Evolutionary conservation across 805 yeast species (phyloP).

Genomic region (Pichia deserticola): DNA sequence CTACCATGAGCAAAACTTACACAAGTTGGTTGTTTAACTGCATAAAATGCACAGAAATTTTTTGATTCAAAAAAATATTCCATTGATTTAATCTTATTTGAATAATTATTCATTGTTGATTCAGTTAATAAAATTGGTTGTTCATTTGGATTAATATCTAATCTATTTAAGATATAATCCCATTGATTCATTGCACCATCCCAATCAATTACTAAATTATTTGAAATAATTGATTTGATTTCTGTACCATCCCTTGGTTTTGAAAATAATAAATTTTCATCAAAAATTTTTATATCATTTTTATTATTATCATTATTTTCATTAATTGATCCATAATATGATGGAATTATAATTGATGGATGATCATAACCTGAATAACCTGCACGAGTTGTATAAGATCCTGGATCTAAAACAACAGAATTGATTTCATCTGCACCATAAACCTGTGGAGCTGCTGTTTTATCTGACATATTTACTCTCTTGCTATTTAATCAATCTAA

Average conservation of each 20-base stretch:
- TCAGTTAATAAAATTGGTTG: conserved; percentile 81
- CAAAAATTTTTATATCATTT: conserved; percentile 13
- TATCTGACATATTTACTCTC: conserved; percentile 11
- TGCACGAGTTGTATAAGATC: conserved; percentile 71
- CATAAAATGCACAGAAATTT: conserved; percentile 71
- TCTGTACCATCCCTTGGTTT: conserved; percentile 44
- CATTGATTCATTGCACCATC: conserved; percentile 76
- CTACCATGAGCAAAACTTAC: conserved; percentile 84
- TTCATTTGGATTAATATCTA: conserved; percentile 49
- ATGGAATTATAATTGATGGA: conserved; percentile 71
- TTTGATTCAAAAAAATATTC: conserved; percentile 65
- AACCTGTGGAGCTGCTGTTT: conserved; percentile 39
- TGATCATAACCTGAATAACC: conserved; percentile 93
- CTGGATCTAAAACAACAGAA: conserved; percentile 88
- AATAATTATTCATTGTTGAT: conserved; percentile 73
- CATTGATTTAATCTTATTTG: conserved; percentile 59
- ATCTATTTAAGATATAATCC: conserved; percentile 46
- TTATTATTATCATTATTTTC: not conserved
- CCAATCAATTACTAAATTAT: conserved; percentile 73
- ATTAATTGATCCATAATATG: conserved; percentile 43
- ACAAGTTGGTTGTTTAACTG: conserved; percentile 81
- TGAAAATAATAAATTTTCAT: conserved; percentile 26
- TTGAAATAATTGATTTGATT: conserved; percentile 50
- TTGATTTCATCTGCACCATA: conserved; percentile 77
- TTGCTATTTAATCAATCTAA: no score